Evolutionary conservation across 1,284 basidiomycete species (phyloP).

Genomic region (Tremellales sp.): DNA sequence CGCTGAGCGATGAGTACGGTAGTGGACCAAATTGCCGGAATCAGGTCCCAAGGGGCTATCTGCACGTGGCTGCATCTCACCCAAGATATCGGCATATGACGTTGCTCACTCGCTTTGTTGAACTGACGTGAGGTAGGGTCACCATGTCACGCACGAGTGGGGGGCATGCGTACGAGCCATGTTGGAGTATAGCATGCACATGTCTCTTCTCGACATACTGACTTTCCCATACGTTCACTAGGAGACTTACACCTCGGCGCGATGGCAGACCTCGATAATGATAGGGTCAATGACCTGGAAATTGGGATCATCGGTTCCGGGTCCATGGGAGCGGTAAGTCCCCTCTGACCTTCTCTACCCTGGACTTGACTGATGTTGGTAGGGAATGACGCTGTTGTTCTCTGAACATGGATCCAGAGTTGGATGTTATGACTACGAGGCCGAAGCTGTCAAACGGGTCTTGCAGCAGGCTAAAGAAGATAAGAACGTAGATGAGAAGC

Average conservation of each 20-base stretch:
- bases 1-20: too few species aligned
- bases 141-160: too few species aligned
- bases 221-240: background rate
- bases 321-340: slow-evolving; percentile 26
- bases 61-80: too few species aligned
- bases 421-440: slow-evolving; percentile 25
- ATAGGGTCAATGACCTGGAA: slow-evolving; percentile 20
- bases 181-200: too few species aligned
- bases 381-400: slow-evolving; percentile 80
- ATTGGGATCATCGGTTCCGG: slow-evolving; percentile 30
- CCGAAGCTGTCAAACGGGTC: slow-evolving; percentile 21
- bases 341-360: background rate
- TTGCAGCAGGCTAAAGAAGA: slow-evolving; percentile 23
- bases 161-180: too few species aligned
- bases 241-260: background rate
- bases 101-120: too few species aligned
- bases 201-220: too few species aligned
- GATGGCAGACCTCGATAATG: slow-evolving; percentile 28
- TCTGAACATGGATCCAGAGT: slow-evolving; percentile 20
- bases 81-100: too few species aligned
- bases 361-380: slow-evolving; percentile 42
- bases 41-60: too few species aligned
- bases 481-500: slow-evolving; percentile 14
- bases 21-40: too few species aligned
- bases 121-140: too few species aligned